phyloP scores from a whole-genome alignment of 2,329 filamentous ascomycete species.

The Eutypella sp. region DNA sequence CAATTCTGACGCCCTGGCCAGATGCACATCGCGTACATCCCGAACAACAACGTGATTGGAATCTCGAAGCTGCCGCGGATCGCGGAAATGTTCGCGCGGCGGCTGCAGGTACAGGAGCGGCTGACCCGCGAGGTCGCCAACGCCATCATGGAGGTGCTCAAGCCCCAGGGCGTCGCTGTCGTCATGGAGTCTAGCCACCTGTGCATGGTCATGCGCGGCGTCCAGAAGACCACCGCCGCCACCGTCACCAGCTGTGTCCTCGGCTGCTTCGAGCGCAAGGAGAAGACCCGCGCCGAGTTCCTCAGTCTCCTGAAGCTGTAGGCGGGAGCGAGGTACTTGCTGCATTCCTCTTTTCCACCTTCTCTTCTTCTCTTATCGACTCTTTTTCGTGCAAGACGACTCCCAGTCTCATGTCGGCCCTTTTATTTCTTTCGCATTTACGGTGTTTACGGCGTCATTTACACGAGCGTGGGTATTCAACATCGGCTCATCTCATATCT shows the following conservation, averaged over 20 bases:
- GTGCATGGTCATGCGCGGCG: conserved; percentile 99
- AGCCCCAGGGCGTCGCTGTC: conserved; percentile 91
- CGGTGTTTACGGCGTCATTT: background rate
- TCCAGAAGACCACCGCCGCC: conserved; percentile 79
- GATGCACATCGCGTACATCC: conserved; percentile 99
- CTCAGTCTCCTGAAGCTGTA: conserved; percentile 72
- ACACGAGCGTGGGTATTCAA: conserved; percentile 10
- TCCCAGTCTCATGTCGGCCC: background rate
- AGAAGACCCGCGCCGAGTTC: conserved; percentile 95
- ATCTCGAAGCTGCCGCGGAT: conserved; percentile 94
- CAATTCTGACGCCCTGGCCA: conserved; percentile 29
- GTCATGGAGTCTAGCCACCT: conserved; percentile 96
- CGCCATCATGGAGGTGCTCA: conserved; percentile 85
- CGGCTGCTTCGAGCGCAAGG: conserved; percentile 88
- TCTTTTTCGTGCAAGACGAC: too few species aligned
- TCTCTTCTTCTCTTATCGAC: background rate
- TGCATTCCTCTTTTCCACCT: too few species aligned
- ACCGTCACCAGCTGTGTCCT: conserved; percentile 97
- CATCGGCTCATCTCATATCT: conserved; percentile 3
- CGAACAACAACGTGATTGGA: conserved; percentile 80
- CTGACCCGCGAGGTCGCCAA: conserved; percentile 94
- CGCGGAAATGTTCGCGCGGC: conserved; percentile 91
- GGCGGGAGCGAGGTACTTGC: too few species aligned
- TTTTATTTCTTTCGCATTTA: conserved; percentile 1
- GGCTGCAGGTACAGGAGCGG: conserved; percentile 93